phyloP scores from a whole-genome alignment of 139 green algal species.

The Volvox reticuliferus region DNA sequence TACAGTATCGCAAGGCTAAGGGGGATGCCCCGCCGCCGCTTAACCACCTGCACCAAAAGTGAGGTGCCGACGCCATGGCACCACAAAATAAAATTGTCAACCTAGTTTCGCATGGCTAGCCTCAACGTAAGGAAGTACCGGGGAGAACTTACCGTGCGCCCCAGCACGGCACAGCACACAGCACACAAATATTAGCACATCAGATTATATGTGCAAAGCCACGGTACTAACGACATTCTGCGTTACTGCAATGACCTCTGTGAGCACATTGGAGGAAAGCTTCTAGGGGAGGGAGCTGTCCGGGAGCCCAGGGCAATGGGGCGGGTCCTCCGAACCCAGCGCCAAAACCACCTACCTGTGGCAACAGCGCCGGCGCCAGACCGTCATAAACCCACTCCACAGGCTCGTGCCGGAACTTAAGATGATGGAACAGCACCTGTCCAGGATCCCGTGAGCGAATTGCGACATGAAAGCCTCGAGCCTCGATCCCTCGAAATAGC shows the following conservation, averaged over 20 bases:
- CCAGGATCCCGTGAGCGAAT: too few species aligned
- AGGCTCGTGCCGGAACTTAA: conserved; percentile 56
- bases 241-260: too few species aligned
- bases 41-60: background rate
- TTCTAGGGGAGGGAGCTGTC: too few species aligned
- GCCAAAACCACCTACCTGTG: conserved; percentile 28
- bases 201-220: too few species aligned
- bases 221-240: too few species aligned
- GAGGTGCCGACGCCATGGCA: background rate
- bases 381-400: conserved; percentile 90
- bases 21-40: conserved; percentile 49
- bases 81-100: background rate
- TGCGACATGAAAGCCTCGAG: too few species aligned
- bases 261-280: too few species aligned
- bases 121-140: background rate
- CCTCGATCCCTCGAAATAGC: too few species aligned
- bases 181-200: too few species aligned
- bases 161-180: background rate
- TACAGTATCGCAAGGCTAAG: conserved; percentile 59
- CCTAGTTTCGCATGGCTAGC: background rate
- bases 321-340: too few species aligned
- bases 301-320: too few species aligned
- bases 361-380: conserved; percentile 70
- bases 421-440: conserved; percentile 36
- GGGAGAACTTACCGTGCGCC: background rate